Evolutionary conservation across 1,284 basidiomycete species (phyloP), one percentile per base, ranked within the genome.

Genomic region (Tremellales sp.): DNA sequence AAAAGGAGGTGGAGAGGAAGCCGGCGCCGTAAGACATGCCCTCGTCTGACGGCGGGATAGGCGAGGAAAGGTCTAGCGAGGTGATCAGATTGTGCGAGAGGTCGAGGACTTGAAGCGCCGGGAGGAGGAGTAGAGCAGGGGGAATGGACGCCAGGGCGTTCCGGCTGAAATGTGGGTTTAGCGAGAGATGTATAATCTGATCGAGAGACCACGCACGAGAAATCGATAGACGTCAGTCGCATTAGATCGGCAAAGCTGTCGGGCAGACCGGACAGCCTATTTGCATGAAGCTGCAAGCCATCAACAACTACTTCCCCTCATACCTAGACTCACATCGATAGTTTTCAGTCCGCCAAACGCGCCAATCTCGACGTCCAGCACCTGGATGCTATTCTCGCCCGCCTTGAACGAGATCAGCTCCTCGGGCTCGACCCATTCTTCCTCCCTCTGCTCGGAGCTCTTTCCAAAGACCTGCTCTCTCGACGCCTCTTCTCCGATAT

Each of bases 171-270:
- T 31, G 24, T 18, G 25, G 33, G 6, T 28, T 21, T 25, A 31
- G 40, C 22, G 16, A 13, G 24, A 10, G 27, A 22, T 29, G 40
- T 28, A 33, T 18, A 25, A 28, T 18, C 29, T n/a, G 24, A 19
- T 32, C 14, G 22, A 27, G 27, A 12, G 27, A 13, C 9, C 0
- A 60, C 68, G 49, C 45, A 72, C 65, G 70, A 70, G 16, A 73
- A 50, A 40, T 71, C 68, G 8, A 73, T 40, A 32, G 49, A 48
- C 2, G 58, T 64, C 19, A 73, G 46, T 19, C 61, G 57, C 12
- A 72, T 56, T 12, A 73, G 54, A 48, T 73, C 68, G 19, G 68
- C 66, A n/a, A 71, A 48, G 29, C 60, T 56, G 41, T 68, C 53
- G 1, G 70, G 70, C 1, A 73, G 50, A 2, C 33, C 25, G 8